Evolutionary conservation across 2,329 filamentous ascomycete species (phyloP), one percentile per base, ranked within the genome.

Genomic region (Pseudogymnoascus sp.): DNA sequence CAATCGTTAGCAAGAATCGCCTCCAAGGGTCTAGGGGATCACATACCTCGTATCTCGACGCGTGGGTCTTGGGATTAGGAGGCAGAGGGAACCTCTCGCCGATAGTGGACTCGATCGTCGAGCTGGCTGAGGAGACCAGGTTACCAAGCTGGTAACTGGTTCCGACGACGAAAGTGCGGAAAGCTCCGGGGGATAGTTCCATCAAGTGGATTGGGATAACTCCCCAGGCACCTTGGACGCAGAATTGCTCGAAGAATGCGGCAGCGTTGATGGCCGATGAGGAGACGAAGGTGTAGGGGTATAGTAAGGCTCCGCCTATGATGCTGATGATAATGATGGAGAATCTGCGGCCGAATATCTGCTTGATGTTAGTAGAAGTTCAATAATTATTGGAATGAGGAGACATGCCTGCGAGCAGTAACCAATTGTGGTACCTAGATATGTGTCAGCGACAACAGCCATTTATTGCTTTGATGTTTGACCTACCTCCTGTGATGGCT

Each of bases 221-320:
- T 39, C 86, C 88, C 88, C 88, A 91, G 0, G 88, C 88, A 22
- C 88, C 89, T 72, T 91, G 88, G 1, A 91, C 87, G 69, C 84
- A 89, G 72, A 91, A 90, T 72, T 91, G 89, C 75, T 93, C 82
- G 74, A 94, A 94, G 75, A 94, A 96, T 1, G 90, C 90, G 0
- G 88, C 86, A 0, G 90, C 91, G 58, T 92, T 92, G 69, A 95
- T 78, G 12, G 79, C 78, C 5, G 85, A 77, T 67, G 76, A 79
- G 2, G 77, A 77, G 9, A 85, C 80, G 68, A 91, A 94, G 0
- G 85, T 89, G 75, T 96, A 95, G 0, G 92, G 91, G 72, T 95
- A 94, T 1, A 96, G 79, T 1, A 96, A 76, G 0, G 90, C 90
- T 30, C 89, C 90, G 23, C 91, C 90, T 75, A 83, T 65, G 45